A percentile compares a stretch with the other conserved stretches of the same genome.
Evolutionary conservation across 768 basidiomycete species (phyloP).

Genomic region (Lactifluus subvellereus): DNA sequence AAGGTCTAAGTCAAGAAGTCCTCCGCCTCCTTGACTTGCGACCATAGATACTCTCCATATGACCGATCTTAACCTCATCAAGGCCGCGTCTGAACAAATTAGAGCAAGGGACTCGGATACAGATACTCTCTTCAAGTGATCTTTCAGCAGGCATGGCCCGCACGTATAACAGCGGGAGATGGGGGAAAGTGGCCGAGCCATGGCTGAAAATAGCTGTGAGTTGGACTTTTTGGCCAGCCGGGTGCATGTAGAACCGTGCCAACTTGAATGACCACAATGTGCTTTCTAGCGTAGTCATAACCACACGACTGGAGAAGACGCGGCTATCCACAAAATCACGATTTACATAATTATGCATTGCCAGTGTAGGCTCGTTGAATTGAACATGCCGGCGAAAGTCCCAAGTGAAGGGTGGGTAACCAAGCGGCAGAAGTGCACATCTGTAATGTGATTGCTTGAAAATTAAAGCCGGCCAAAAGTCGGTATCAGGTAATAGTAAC

Average conservation of each 20-base stretch:
- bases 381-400: too few species aligned
- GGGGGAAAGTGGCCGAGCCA: conserved; percentile 17
- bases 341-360: too few species aligned
- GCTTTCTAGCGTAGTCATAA: background rate
- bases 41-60: conserved; percentile 38
- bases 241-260: conserved; percentile 27
- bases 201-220: conserved; percentile 22
- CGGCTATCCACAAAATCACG: too few species aligned
- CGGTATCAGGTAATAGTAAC: too few species aligned
- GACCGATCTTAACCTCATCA: conserved; percentile 35
- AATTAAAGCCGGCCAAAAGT: too few species aligned
- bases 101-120: conserved; percentile 37
- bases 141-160: conserved; percentile 23
- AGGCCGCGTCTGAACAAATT: conserved; percentile 43
- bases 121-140: conserved; percentile 18
- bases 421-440: too few species aligned
- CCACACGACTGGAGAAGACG: too few species aligned
- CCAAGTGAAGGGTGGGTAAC: too few species aligned
- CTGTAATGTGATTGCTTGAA: too few species aligned
- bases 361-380: too few species aligned
- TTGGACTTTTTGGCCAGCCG: conserved; percentile 11
- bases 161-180: conserved; percentile 24
- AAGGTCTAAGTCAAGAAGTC: conserved; percentile 43
- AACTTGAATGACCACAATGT: conserved; percentile 26
- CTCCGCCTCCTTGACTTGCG: conserved; percentile 10